These are phyloP conservation scores for Zopfia rhizophila DNA, from an alignment of 2,329 filamentous ascomycete species.

Conservation along the genomic window DNA sequence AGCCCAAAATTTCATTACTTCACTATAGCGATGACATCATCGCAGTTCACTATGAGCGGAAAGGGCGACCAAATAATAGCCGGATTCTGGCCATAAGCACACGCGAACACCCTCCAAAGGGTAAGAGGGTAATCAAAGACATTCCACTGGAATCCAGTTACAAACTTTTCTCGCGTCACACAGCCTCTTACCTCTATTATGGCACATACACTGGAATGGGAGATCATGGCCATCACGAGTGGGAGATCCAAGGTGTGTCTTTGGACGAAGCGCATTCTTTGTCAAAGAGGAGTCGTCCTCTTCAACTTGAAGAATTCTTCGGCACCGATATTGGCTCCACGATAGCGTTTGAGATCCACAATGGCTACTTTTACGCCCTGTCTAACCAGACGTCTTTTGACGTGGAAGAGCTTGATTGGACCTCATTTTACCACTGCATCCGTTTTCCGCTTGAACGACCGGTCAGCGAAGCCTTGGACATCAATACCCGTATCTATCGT, in stretches of 20 bases:
- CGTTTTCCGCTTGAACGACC: constrained; percentile 67
- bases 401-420: constrained; percentile 72
- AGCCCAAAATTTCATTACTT: constrained; percentile 51
- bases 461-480: constrained; percentile 53
- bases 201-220: constrained; percentile 69
- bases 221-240: constrained; percentile 67
- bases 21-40: constrained; percentile 48
- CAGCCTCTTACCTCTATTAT: constrained; percentile 69
- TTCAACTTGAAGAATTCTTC: constrained; percentile 68
- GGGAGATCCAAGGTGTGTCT: constrained; percentile 65
- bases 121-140: constrained; percentile 50
- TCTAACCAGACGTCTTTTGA: constrained; percentile 73
- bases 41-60: constrained; percentile 32
- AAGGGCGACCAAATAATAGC: constrained; percentile 21
- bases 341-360: constrained; percentile 77
- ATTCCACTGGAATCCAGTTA: constrained; percentile 46
- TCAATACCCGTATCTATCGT: constrained; percentile 68
- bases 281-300: constrained; percentile 54
- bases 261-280: constrained; percentile 49
- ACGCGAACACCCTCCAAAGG: constrained; percentile 20
- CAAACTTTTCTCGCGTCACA: constrained; percentile 75
- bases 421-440: constrained; percentile 75
- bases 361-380: constrained; percentile 73
- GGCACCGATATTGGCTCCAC: constrained; percentile 73
- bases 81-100: constrained; percentile 42